Conservation (phyloP, 2,329 filamentous ascomycete genomes). For the Cercospora citrullina region DNA sequence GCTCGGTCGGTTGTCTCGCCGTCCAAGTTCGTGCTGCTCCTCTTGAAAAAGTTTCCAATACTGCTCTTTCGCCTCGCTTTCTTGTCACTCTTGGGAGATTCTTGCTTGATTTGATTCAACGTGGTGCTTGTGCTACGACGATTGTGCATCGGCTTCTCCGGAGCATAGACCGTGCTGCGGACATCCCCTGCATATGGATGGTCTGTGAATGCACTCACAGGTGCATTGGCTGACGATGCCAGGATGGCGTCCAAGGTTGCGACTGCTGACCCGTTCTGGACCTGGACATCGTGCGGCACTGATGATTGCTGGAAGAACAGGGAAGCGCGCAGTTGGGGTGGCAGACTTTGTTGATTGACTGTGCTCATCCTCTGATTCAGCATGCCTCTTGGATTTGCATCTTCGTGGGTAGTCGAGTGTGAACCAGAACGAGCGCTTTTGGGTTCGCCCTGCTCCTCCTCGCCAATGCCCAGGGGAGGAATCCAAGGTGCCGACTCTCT, state of each 20-base stretch:
- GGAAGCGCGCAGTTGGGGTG: conserved; percentile 84
- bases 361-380: conserved; percentile 41
- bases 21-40: conserved; percentile 38
- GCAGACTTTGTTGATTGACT: conserved; percentile 55
- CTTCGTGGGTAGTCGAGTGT: conserved; percentile 7
- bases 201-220: conserved; percentile 88
- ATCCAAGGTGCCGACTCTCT: conserved; percentile 55
- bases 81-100: conserved; percentile 16
- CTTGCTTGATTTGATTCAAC: neutral
- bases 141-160: conserved; percentile 26
- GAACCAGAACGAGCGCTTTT: conserved; percentile 1
- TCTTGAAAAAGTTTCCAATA: conserved; percentile 36
- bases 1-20: conserved; percentile 38
- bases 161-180: conserved; percentile 72
- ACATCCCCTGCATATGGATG: conserved; percentile 78
- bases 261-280: conserved; percentile 77
- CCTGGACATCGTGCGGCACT: conserved; percentile 55
- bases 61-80: conserved; percentile 36
- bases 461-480: conserved; percentile 30
- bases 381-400: conserved; percentile 24
- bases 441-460: conserved; percentile 13
- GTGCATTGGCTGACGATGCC: conserved; percentile 82
- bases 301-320: conserved; percentile 79
- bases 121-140: conserved; percentile 25
- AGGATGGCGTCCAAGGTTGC: conserved; percentile 88